phyloP scores from a whole-genome alignment of 139 green algal genomes.

The Ettlia oleoabundans region DNA sequence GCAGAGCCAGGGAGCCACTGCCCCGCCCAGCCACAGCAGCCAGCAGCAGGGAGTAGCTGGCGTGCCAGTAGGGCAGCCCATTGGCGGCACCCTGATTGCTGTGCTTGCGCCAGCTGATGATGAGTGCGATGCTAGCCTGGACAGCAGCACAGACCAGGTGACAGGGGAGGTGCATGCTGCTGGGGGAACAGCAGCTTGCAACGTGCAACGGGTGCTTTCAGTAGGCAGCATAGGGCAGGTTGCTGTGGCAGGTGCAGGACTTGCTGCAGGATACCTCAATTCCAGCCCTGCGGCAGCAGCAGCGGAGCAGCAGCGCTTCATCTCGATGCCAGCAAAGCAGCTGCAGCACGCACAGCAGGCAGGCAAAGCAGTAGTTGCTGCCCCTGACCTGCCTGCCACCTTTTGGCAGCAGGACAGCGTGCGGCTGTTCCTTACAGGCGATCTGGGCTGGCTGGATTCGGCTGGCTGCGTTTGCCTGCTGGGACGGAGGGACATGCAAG shows the following conservation, averaged over 20 bases:
- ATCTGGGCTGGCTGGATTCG: constrained; percentile 38
- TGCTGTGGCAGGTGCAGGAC: constrained; percentile 43
- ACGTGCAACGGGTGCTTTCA: background rate
- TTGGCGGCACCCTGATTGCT: background rate
- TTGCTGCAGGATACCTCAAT: constrained; percentile 55
- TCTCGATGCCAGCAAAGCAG: background rate
- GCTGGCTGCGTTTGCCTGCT: constrained; percentile 43
- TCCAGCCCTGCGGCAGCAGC: background rate
- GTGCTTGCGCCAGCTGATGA: too few relatives aligned
- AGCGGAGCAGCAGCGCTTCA: constrained; percentile 11
- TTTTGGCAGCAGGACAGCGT: background rate
- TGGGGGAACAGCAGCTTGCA: too few relatives aligned
- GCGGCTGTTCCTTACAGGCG: constrained; percentile 47
- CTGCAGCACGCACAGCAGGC: background rate
- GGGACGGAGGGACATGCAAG: constrained; percentile 48
- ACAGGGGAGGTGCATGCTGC: background rate
- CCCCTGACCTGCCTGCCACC: background rate
- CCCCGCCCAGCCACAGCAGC: too few relatives aligned
- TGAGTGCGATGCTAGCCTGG: background rate
- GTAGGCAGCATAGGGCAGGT: constrained; percentile 50
- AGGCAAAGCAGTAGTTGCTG: background rate
- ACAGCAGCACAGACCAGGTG: background rate
- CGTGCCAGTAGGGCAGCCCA: too few relatives aligned
- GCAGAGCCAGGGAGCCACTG: background rate
- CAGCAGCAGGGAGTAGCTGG: background rate